A percentile compares a stretch with the other conserved stretches of the same genome.
Evolutionary conservation across 805 yeast genomes (phyloP).

Genomic region (Saccharomycopsis microspora): DNA sequence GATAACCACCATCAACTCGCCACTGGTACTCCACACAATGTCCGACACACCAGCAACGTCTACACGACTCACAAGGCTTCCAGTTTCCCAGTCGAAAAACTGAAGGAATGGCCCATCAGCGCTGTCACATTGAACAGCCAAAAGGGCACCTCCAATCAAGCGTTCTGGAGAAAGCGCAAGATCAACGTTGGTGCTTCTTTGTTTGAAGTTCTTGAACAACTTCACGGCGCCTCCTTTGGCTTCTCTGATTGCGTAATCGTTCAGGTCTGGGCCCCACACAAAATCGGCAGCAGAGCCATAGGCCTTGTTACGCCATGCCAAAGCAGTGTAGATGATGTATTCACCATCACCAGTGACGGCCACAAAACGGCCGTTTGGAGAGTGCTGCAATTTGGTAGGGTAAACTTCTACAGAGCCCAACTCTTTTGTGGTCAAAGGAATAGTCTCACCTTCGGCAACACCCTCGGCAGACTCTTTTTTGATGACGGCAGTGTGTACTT

Average conservation of each 20-base stretch:
- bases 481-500: conserved; percentile 74
- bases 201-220: conserved; percentile 77
- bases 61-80: conserved; percentile 73
- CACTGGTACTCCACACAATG: conserved; percentile 88
- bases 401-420: conserved; percentile 89
- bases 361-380: conserved; percentile 95
- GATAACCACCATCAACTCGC: conserved; percentile 73
- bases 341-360: conserved; percentile 98
- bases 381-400: conserved; percentile 79
- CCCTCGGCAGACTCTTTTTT: conserved; percentile 48
- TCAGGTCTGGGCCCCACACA: conserved; percentile 91
- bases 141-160: conserved; percentile 78
- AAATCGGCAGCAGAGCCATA: conserved; percentile 87
- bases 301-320: conserved; percentile 95
- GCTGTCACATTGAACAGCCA: conserved; percentile 56
- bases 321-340: conserved; percentile 87
- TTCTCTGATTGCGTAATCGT: conserved; percentile 75
- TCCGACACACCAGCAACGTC: conserved; percentile 71
- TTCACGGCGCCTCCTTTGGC: conserved; percentile 46
- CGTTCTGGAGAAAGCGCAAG: conserved; percentile 66
- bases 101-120: conserved; percentile 48
- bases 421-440: conserved; percentile 76
- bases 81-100: conserved; percentile 91
- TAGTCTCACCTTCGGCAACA: conserved; percentile 67
- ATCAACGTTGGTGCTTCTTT: conserved; percentile 46